Base-by-base conservation (phyloP, 2,329 filamentous ascomycete species). In the Xylariaceae sp. region DNA sequence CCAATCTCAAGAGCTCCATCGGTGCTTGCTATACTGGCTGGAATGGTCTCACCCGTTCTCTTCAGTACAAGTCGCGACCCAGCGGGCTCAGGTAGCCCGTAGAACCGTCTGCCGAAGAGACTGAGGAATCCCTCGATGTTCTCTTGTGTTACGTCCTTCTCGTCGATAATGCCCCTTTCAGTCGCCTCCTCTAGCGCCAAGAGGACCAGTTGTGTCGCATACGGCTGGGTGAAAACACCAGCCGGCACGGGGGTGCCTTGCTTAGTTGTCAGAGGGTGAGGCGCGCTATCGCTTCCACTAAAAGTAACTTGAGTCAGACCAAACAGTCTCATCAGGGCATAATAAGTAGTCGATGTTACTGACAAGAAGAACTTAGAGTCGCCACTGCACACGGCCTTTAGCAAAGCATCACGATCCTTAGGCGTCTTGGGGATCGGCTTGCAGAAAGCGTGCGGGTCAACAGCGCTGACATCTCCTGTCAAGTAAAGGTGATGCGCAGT, bases 401-500 rank as follows among this genome's bases (percentile, higher is more conserved):
- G 70, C n/a, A 85, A 70, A 17, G 81, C 80, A 57, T 79, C 74
- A 17, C 82, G 74, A 69, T 91, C 88, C 17, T 80, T 79, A 0
- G 89, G 86, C 42, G 84, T 86, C 77, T 90, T 90, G 54, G 88
- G 84, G 37, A 89, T 90, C 80, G 80, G 87, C 84, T 82, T 93
- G 86, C 70, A 92, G 82, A 92, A 95, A 70, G 82, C 84, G 72
- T 88, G 64, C 39, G 65, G 66, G 17, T 85, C 84, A 78, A 87
- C 88, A 59, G 76, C 75, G 61, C 75, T 78, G 67, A 92, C 86
- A 68, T 94, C 88, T 13, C 90, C 85, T 10, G 88, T 90, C 37
- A 97, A 80, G 66, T 84, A 91, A 18, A 96, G 79, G 70, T 96
- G 92, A 70, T 96, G 92, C 1, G 90, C 89, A 0, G 92, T 96